Conservation (phyloP, 164 flowering plant genomes). For the Hamamelis virginiana region DNA sequence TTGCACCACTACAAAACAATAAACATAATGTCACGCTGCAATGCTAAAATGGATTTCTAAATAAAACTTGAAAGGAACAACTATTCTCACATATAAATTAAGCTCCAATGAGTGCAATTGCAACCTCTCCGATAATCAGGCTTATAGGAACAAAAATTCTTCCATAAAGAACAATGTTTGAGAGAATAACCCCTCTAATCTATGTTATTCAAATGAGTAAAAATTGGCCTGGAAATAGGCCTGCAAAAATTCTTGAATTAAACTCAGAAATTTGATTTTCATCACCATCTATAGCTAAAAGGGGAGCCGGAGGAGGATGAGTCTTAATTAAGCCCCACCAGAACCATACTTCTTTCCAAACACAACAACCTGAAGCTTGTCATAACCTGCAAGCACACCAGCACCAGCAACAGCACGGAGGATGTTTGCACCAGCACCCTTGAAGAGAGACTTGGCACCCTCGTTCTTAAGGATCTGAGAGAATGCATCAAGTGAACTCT, state of each 20-base stretch:
- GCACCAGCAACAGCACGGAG: conserved; percentile 81
- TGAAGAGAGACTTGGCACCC: conserved; percentile 64
- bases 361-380: conserved; percentile 67
- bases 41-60: neutral
- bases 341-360: conserved; percentile 71
- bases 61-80: neutral
- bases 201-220: conserved; percentile 28
- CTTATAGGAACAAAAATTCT: conserved; percentile 3
- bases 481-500: conserved; percentile 62
- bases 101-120: neutral
- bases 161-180: conserved; percentile 5
- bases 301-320: neutral
- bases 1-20: neutral
- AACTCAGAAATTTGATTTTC: conserved; percentile 31
- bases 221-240: neutral
- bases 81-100: neutral
- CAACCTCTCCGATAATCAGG: neutral
- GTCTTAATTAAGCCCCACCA: conserved; percentile 46
- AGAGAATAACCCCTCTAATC: conserved; percentile 11
- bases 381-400: conserved; percentile 75
- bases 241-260: neutral
- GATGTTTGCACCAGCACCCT: conserved; percentile 76
- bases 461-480: conserved; percentile 60
- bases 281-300: conserved; percentile 39
- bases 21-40: neutral